Evolutionary conservation across 805 yeast genomes (phyloP).

Genomic region (Lachancea dasiensis): DNA sequence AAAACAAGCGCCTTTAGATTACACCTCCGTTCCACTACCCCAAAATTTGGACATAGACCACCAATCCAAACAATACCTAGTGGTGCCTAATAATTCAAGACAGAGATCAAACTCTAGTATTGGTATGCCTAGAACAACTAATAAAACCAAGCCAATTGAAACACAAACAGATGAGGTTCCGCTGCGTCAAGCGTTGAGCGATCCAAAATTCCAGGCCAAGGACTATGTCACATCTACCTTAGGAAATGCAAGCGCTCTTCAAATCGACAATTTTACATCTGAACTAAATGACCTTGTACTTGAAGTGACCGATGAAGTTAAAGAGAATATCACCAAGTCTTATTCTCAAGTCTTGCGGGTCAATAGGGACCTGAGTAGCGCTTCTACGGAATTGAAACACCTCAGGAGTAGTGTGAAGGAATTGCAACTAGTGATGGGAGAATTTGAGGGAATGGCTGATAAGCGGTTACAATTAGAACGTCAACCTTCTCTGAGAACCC

Average conservation of each 20-base stretch:
- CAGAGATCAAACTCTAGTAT: constrained; percentile 4
- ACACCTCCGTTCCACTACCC: constrained; percentile 27
- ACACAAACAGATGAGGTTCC: constrained; percentile 13
- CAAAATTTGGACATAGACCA: not conserved
- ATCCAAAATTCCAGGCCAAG: constrained; percentile 43
- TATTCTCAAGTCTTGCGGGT: constrained; percentile 56
- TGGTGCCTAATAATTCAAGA: constrained; percentile 1
- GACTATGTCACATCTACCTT: constrained; percentile 44
- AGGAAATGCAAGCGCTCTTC: constrained; percentile 61
- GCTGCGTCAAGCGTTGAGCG: constrained; percentile 33
- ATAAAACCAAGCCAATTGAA: constrained; percentile 11
- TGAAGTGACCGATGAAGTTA: constrained; percentile 51
- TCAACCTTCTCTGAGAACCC: constrained; percentile 9
- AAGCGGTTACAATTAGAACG: constrained; percentile 44
- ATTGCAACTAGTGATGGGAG: constrained; percentile 51
- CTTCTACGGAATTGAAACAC: constrained; percentile 57
- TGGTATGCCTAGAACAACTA: constrained; percentile 2
- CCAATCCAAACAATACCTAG: no score
- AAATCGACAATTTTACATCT: constrained; percentile 63
- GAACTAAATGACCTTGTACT: constrained; percentile 44
- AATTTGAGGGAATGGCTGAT: constrained; percentile 58
- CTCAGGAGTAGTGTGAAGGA: constrained; percentile 57
- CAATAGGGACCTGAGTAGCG: constrained; percentile 52
- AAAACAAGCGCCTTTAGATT: constrained; percentile 24
- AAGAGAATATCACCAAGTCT: constrained; percentile 53